Base-by-base conservation (phyloP, 208 protist species). In the Wallacemonas sp. region DNA sequence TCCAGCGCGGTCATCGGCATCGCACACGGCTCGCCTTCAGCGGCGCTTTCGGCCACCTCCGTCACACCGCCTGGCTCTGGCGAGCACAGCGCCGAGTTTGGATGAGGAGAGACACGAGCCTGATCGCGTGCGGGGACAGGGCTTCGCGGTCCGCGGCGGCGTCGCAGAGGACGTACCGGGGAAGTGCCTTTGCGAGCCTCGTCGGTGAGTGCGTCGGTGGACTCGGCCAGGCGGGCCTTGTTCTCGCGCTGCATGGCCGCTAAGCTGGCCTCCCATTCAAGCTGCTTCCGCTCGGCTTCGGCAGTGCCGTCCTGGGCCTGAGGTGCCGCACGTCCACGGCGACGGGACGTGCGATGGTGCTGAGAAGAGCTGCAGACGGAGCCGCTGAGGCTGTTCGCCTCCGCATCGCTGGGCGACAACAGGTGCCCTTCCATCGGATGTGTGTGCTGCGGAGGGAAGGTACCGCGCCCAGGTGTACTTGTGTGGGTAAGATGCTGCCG, bases 221-320 rank as follows among this genome's bases (percentile, higher is more conserved):
- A 75, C 1, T 48, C 60, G 1, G 71, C 41, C 70, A 91, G 72
- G 17, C 76, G 72, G 9, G 85, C 81, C 44, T 84, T 77, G 61
- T 94, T 91, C 64, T 91, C 85, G 41, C 48, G 63, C 63, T 87
- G 84, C 84, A 94, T 91, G 44, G 69, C 68, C 62, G 85, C 81
- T 13, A 92, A 64, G 34, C 72, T 68, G 46, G 67, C 48, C 45
- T 81, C 63, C 74, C 74, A 81, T 34, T 81, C 71, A 1, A 60
- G 42, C 21, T 59, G 71, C 42, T 72, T 63, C 4, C n/a, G 8
- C 9, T 79, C 71, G 30, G 38, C 57, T 0, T 66, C 71, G 13
- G 27, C 54, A 1, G 29, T 22, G 9, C 36, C 33, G 3, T 72
- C 70, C 13, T 45, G 37, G 33, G 30, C 39, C 1, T 57, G 37